A percentile compares a stretch with the other conserved stretches of the same genome.
Conservation (phyloP, 1,284 basidiomycete species). For the Ceraceosorus bombacis region DNA sequence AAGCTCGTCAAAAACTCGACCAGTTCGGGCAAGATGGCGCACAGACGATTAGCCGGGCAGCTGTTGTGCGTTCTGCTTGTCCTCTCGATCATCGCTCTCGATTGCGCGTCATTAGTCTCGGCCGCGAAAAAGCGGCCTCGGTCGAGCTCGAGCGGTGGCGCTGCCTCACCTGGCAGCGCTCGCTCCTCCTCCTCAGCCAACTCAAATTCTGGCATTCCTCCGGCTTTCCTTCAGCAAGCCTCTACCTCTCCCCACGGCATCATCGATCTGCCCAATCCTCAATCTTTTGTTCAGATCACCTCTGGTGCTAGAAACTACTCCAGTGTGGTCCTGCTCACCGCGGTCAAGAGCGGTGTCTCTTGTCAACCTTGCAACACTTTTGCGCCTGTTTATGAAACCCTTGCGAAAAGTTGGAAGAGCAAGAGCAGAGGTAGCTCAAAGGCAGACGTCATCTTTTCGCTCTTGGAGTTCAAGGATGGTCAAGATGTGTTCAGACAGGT, state of each 20-base stretch:
- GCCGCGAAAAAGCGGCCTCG: no score
- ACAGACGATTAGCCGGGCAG: no score
- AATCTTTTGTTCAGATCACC: neutral
- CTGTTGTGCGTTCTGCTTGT: no score
- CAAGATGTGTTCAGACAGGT: constrained; percentile 24
- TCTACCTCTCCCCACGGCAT: neutral
- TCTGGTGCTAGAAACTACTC: constrained; percentile 16
- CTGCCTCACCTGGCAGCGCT: no score
- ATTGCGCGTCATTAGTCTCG: no score
- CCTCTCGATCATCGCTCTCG: no score
- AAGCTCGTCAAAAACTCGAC: no score
- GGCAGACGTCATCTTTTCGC: constrained; percentile 24
- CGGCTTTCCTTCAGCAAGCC: neutral
- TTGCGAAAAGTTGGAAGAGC: constrained; percentile 27
- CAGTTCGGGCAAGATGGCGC: no score
- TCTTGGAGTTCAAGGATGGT: constrained; percentile 28
- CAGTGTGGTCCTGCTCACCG: constrained; percentile 29
- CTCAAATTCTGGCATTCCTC: no score
- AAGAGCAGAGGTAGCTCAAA: constrained; percentile 11
- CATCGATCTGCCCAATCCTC: neutral
- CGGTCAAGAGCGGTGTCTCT: constrained; percentile 23
- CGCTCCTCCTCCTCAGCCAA: no score
- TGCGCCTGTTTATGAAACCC: constrained; percentile 31
- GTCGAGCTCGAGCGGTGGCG: no score
- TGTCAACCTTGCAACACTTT: constrained; percentile 32